Evolutionary conservation across 139 green algal species (phyloP).

Genomic region (Coccomyxa sp.): DNA sequence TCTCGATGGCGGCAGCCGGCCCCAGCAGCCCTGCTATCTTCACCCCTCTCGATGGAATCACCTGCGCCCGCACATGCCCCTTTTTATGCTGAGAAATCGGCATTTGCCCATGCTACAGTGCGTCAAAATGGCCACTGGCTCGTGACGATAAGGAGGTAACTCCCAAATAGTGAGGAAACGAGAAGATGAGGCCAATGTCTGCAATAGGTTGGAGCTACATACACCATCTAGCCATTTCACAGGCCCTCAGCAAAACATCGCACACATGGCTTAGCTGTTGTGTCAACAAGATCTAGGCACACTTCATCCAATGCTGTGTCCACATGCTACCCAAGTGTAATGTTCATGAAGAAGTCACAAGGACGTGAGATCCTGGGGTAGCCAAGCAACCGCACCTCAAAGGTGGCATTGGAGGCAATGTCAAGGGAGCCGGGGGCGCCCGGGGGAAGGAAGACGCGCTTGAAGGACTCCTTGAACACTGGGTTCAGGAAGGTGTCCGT

Average conservation of each 20-base stretch:
- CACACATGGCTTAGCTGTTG: no score
- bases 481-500: slow-evolving; percentile 85
- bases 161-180: no score
- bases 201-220: no score
- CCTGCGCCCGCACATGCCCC: slow-evolving; percentile 16
- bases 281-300: no score
- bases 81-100: not conserved
- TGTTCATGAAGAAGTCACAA: no score
- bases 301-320: no score
- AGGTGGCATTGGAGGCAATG: slow-evolving; percentile 63
- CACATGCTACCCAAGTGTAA: no score
- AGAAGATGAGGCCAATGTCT: no score
- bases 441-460: slow-evolving; percentile 54
- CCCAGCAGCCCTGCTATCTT: slow-evolving; percentile 80
- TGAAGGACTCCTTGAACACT: slow-evolving; percentile 86
- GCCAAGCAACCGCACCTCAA: slow-evolving; percentile 51
- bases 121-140: not conserved
- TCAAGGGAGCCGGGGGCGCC: slow-evolving; percentile 57
- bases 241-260: no score
- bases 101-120: not conserved
- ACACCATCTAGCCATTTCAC: no score
- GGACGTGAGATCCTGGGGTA: no score
- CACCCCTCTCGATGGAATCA: slow-evolving; percentile 52
- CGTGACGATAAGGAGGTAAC: no score
- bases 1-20: slow-evolving; percentile 71